phyloP scores from a whole-genome alignment of 306 rosid species.

The Vigna hirtella region DNA sequence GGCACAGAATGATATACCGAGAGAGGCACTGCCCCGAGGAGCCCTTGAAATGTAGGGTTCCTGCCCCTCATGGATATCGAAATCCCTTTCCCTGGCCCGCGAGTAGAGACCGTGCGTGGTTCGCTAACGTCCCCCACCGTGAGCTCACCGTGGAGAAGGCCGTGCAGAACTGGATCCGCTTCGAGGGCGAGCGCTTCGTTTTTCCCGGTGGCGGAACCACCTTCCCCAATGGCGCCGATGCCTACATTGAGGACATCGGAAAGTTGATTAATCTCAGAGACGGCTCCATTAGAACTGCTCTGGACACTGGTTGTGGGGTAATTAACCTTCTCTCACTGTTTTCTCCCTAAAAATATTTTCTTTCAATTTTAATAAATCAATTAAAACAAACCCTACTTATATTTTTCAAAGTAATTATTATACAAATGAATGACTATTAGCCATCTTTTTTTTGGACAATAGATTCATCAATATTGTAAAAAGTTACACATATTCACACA shows the following conservation, averaged over 20 bases:
- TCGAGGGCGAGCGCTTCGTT: conserved; percentile 63
- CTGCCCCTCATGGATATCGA: conserved; percentile 71
- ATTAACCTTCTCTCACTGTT: neutral
- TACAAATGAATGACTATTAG: too few relatives aligned
- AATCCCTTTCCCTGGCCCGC: conserved; percentile 80
- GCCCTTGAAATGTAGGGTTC: conserved; percentile 63
- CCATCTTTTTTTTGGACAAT: too few relatives aligned
- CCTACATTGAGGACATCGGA: conserved; percentile 78
- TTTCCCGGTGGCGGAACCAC: conserved; percentile 95
- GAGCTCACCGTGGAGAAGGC: conserved; percentile 92
- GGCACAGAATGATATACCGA: conserved; percentile 67
- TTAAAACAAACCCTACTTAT: too few relatives aligned
- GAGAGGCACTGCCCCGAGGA: conserved; percentile 82
- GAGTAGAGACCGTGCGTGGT: conserved; percentile 83
- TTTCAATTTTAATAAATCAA: neutral
- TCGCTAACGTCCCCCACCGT: conserved; percentile 78
- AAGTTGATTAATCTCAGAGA: conserved; percentile 63
- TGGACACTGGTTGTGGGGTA: conserved; percentile 98
- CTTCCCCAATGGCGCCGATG: conserved; percentile 86
- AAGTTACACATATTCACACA: too few relatives aligned
- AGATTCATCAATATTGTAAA: too few relatives aligned
- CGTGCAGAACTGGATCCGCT: conserved; percentile 85
- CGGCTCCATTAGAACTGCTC: conserved; percentile 82
- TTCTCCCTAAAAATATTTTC: neutral
- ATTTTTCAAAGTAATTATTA: too few relatives aligned